Evolutionary conservation across 2,329 filamentous ascomycete species (phyloP), one percentile per base, ranked within the genome.

Genomic region (Simplicillium aogashimaense): DNA sequence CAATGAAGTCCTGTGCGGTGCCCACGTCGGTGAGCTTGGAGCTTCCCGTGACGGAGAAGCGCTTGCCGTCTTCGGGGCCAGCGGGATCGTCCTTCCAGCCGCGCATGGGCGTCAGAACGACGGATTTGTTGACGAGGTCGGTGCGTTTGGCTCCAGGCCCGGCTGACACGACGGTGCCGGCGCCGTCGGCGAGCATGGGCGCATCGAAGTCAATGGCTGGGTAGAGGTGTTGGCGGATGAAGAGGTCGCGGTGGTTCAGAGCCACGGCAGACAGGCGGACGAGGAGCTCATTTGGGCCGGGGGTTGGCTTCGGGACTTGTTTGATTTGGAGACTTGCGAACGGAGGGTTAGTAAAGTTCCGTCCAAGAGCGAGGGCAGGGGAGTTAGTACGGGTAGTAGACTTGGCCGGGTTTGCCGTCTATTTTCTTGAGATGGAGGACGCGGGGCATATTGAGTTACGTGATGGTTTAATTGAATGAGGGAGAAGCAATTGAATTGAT

Each of bases 211-310:
- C 82, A 39, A 87, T 83, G 50, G 77, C 83, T 0, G 90, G 90
- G 67, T 97, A 97, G 32, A 94, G 78, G 55, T 89, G 83, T 60
- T 92, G 88, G 40, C 90, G 85, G 62, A 94, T 84, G 67, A 95
- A 97, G 50, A 94, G 78, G 61, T 97, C 92, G 52, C 89, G 84
- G 67, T 97, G 92, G 68, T 97, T 97, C 38, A 97, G 78, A 12
- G 90, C 83, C 1, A 82, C 85, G 38, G 88, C 85, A 29, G 76
- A 74, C 54, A 97, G 69, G 53, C 77, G 78, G 46, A 97, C 67
- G 7, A 94, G 69, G 48, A 95, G 68, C 58, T 95, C 74, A 46
- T 69, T 69, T 13, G 75, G 73, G 18, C 76, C 72, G 0, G 82
- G 82, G 2, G 66, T 68, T 18, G 83, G 83, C 46, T 72, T 69